Evolutionary conservation across 2,329 filamentous ascomycete species (phyloP).

Genomic region (Falciphora oryzae): DNA sequence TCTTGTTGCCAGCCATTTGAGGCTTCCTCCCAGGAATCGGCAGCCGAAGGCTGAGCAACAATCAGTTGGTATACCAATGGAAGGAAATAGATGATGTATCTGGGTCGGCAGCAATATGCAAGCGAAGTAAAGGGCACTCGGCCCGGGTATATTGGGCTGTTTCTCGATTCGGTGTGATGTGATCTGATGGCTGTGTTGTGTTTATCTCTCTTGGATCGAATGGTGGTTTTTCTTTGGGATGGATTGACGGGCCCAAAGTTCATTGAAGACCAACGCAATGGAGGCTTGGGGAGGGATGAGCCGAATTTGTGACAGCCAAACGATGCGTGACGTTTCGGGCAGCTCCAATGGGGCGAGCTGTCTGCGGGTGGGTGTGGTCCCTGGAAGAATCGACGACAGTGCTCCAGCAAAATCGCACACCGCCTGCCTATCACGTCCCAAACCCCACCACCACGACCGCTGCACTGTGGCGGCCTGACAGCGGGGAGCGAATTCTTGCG

Average conservation of each 20-base stretch:
- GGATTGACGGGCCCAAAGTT: background rate
- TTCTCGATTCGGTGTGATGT: background rate
- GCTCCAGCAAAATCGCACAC: background rate
- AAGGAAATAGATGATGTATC: background rate
- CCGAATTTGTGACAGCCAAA: background rate
- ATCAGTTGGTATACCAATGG: background rate
- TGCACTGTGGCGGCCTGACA: background rate
- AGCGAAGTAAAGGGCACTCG: background rate
- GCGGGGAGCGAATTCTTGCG: background rate
- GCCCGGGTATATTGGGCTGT: background rate
- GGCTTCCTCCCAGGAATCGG: background rate
- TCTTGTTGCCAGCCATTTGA: conserved; percentile 67
- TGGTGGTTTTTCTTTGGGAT: background rate
- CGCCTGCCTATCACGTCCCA: background rate
- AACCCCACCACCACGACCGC: background rate
- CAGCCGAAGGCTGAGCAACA: conserved; percentile 1
- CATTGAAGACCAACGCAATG: background rate
- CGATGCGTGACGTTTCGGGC: background rate
- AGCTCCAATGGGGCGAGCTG: background rate
- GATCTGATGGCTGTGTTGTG: background rate
- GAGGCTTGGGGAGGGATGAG: background rate
- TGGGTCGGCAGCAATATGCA: background rate
- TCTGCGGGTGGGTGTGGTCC: background rate
- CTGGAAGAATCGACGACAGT: background rate
- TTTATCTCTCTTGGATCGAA: too few relatives aligned